Evolutionary conservation across 805 yeast genomes (phyloP), one percentile per base, ranked within the genome.

Genomic region (Nakazawaea wyomingensis): DNA sequence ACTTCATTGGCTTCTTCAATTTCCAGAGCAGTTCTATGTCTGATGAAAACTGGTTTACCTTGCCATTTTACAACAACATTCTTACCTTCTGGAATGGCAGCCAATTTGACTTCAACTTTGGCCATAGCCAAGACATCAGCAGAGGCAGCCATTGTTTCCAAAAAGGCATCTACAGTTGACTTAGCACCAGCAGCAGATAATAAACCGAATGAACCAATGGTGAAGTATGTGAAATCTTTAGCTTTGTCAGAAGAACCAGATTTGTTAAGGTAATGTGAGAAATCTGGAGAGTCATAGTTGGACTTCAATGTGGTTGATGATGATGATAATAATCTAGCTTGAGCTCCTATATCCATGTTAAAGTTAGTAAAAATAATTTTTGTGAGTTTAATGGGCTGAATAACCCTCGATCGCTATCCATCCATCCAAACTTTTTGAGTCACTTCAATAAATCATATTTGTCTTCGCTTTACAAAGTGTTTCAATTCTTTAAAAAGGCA

Each of bases 101-200:
- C 80, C 59, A 93, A 81, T 65, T 86, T 90, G 55, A 93, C 96
- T 76, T 93, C 99, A 59, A 91, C 96, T 75, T 93, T 93, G 57
- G 99, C 99, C 96, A 93, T 83, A 49, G 99, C 99, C 72, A 93
- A 79, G 48, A 93, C 96, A 75, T 93, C 99, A 52, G 97, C 96
- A 49, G 99, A 90, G 28, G 99, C 99, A 54, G 96, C 80, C 95
- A 90, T 83, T 53, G 97, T 78, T 48, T 86, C 74, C 56, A 93
- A 75, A 74, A 93, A 93, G 28, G 91, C 76, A 73, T 91, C 95
- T 42, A 90, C 97, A 38, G 97, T 89, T 41, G 96, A 85, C 69
- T 90, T 87, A 62, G 96, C 97, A 61, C 95, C 95, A 44, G 90
- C 96, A 41, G 97, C 95, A 34, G 87, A 73, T 55, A 90, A 71